Conservation (phyloP, 345 rosid genomes). For the Nephelium lappaceum region DNA sequence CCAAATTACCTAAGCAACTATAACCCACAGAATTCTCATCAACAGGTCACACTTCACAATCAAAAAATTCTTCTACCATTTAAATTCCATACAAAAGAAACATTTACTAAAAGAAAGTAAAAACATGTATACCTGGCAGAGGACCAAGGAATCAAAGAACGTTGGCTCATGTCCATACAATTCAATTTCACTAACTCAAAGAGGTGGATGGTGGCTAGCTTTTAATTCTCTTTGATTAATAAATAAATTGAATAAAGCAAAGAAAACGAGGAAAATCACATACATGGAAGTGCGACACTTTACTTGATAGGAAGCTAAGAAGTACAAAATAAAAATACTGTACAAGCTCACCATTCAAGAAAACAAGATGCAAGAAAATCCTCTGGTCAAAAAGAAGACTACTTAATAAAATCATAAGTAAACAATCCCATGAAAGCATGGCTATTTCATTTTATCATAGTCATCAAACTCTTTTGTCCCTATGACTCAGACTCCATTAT, state of each 20-base stretch:
- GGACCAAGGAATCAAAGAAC: not conserved
- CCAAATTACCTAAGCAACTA: conserved; percentile 18
- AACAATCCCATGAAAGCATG: not conserved
- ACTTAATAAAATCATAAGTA: not conserved
- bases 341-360: not conserved
- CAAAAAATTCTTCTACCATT: conserved; percentile 6
- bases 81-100: conserved; percentile 7
- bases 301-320: not conserved
- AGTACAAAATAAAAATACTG: not conserved
- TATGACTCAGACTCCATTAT: not conserved
- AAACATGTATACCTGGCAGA: not conserved
- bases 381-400: not conserved
- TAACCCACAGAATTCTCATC: conserved; percentile 3
- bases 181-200: conserved; percentile 10
- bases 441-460: not conserved
- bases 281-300: not conserved
- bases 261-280: not conserved
- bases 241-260: not conserved
- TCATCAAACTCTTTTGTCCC: not conserved
- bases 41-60: not conserved
- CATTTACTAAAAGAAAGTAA: not conserved
- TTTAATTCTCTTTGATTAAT: conserved; percentile 1
- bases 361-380: not conserved
- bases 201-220: not conserved
- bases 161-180: not conserved